These are phyloP conservation scores for Komagataella mondaviorum DNA, from an alignment of 805 yeast species.

Conservation along the genomic window DNA sequence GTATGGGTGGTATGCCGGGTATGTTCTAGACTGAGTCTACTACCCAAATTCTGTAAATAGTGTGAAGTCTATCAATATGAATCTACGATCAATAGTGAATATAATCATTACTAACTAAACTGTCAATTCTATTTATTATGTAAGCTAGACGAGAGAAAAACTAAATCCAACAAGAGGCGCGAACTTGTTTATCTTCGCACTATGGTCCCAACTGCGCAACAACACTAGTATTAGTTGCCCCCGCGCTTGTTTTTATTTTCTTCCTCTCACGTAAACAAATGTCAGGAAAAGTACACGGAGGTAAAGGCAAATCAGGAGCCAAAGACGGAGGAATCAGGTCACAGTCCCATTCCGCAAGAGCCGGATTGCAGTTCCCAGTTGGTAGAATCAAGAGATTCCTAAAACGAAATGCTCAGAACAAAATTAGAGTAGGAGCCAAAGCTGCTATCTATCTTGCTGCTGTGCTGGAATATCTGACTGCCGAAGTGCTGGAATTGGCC, in stretches of 20 bases:
- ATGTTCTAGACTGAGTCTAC: conserved; percentile 7
- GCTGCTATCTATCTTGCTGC: conserved; percentile 94
- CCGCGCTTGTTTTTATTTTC: not conserved
- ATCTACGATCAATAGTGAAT: not conserved
- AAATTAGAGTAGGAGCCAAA: conserved; percentile 58
- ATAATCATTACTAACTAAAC: not conserved
- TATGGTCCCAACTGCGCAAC: not conserved
- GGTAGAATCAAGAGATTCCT: conserved; percentile 97
- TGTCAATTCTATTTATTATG: not conserved
- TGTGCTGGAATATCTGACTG: conserved; percentile 89
- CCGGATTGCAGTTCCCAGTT: conserved; percentile 93
- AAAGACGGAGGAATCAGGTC: conserved; percentile 41
- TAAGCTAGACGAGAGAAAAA: no score
- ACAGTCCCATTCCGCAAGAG: conserved; percentile 87
- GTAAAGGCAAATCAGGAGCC: conserved; percentile 90
- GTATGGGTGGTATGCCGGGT: conserved; percentile 50
- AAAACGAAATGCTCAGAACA: conserved; percentile 75
- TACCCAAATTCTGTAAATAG: not conserved
- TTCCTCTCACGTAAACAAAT: conserved; percentile 19
- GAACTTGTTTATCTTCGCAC: not conserved
- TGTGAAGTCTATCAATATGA: not conserved
- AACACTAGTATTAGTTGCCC: not conserved
- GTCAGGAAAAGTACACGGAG: conserved; percentile 87
- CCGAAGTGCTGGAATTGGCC: conserved; percentile 94
- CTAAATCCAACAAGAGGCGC: not conserved